Percentiles rank a stretch among this genome's conserved stretches.
Conservation (phyloP, 2,329 filamentous ascomycete species). For the Xylaria sp. region DNA sequence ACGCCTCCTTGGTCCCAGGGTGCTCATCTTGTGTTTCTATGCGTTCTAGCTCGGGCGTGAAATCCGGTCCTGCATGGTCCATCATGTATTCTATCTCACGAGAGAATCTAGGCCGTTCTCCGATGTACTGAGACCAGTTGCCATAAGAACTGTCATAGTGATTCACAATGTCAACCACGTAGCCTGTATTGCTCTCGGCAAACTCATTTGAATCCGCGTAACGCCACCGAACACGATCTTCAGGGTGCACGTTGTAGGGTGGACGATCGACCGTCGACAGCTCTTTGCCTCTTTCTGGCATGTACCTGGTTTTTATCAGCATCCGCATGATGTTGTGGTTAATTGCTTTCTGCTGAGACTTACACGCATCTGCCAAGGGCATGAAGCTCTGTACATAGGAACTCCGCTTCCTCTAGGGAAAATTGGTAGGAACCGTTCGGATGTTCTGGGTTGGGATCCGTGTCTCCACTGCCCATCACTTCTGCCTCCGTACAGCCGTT, state of each 20-base stretch:
- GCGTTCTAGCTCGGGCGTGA: constrained; percentile 28
- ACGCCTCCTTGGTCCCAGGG: neutral
- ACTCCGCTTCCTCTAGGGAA: constrained; percentile 42
- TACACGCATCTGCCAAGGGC: constrained; percentile 45
- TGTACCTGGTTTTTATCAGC: constrained; percentile 41
- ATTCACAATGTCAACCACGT: constrained; percentile 24
- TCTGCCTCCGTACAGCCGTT: constrained; percentile 43
- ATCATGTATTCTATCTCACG: constrained; percentile 38
- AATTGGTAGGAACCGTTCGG: constrained; percentile 49
- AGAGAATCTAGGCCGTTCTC: constrained; percentile 26
- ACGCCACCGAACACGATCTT: constrained; percentile 49
- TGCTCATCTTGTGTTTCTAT: constrained; percentile 27
- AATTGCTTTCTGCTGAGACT: constrained; percentile 32
- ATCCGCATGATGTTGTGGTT: neutral
- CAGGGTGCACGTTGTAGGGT: constrained; percentile 44
- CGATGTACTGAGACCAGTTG: constrained; percentile 27
- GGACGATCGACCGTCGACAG: constrained; percentile 38
- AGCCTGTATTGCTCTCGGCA: constrained; percentile 5
- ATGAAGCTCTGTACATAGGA: constrained; percentile 36
- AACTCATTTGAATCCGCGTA: constrained; percentile 31
- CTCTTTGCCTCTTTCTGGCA: neutral
- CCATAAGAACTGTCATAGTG: constrained; percentile 35
- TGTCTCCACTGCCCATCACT: constrained; percentile 20
- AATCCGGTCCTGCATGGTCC: constrained; percentile 35
- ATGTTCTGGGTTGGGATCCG: constrained; percentile 34